These are phyloP conservation scores for Termitomyces sp. DNA, from an alignment of 768 basidiomycete genomes.

Conservation along the genomic window DNA sequence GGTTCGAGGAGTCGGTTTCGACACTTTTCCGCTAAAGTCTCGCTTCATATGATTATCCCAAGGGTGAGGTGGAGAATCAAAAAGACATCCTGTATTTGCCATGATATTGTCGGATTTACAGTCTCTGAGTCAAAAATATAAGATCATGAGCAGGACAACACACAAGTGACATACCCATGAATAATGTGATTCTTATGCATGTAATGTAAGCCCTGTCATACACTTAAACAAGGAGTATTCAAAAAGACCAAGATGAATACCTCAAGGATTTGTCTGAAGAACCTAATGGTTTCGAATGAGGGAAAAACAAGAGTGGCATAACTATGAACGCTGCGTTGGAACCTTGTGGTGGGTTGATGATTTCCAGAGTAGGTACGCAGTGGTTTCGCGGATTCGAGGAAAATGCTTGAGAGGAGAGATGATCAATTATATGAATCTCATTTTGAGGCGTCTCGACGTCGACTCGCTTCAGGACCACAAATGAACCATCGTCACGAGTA, in stretches of 20 bases:
- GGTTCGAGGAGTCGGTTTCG: slow-evolving; percentile 9
- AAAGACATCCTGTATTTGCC: slow-evolving; percentile 6
- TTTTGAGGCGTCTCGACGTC: slow-evolving; percentile 7
- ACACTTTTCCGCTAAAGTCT: neutral
- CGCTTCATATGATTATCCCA: neutral
- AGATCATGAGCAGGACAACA: neutral
- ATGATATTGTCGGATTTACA: slow-evolving; percentile 15
- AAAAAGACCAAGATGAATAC: slow-evolving; percentile 14
- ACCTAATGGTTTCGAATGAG: slow-evolving; percentile 21
- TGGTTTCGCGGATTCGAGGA: slow-evolving; percentile 14
- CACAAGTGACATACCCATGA: slow-evolving; percentile 20
- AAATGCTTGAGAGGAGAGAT: slow-evolving; percentile 12
- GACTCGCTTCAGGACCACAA: slow-evolving; percentile 22
- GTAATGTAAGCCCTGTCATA: slow-evolving; percentile 23
- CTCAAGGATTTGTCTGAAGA: slow-evolving; percentile 25
- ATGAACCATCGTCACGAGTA: slow-evolving; percentile 20
- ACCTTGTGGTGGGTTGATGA: slow-evolving; percentile 12
- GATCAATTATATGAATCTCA: slow-evolving; percentile 23
- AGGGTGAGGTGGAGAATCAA: slow-evolving; percentile 11
- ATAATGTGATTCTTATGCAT: slow-evolving; percentile 27
- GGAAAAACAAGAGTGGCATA: slow-evolving; percentile 19
- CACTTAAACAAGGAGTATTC: neutral
- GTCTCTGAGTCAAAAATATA: slow-evolving; percentile 1
- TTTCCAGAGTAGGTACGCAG: slow-evolving; percentile 16
- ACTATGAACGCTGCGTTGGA: slow-evolving; percentile 12